Percentiles rank a stretch among this genome's conserved stretches.
Evolutionary conservation across 768 basidiomycete genomes (phyloP).

Genomic region (Tubosaeta sp.): DNA sequence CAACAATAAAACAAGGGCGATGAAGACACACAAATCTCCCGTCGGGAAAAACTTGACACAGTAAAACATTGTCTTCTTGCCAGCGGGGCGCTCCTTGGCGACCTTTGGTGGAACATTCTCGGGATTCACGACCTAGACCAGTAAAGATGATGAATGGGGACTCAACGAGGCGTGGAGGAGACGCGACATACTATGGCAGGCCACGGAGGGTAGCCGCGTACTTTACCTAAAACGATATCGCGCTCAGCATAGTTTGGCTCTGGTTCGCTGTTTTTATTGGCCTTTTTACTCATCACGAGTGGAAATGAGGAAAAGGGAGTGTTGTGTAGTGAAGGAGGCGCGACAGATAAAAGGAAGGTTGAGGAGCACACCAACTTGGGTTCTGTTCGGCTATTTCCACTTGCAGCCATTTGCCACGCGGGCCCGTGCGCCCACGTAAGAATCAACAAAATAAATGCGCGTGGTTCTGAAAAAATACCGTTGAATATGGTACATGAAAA

Average conservation of each 20-base stretch:
- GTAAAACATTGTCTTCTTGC: slow-evolving; percentile 69
- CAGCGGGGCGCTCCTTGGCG: slow-evolving; percentile 61
- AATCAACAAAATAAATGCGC: slow-evolving; percentile 33
- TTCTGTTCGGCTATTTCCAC: slow-evolving; percentile 39
- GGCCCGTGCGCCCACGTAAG: slow-evolving; percentile 38
- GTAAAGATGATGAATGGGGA: slow-evolving; percentile 8
- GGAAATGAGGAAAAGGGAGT: slow-evolving; percentile 11
- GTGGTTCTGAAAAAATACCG: slow-evolving; percentile 30
- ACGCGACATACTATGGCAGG: slow-evolving; percentile 78
- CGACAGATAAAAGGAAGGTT: slow-evolving; percentile 38
- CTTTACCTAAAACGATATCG: slow-evolving; percentile 88
- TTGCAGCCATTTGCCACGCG: slow-evolving; percentile 38
- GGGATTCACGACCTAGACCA: slow-evolving; percentile 72
- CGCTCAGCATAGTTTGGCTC: slow-evolving; percentile 57
- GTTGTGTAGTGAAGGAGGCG: slow-evolving; percentile 25
- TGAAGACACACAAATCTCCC: slow-evolving; percentile 80
- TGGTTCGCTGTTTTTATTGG: slow-evolving; percentile 36
- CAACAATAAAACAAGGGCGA: slow-evolving; percentile 9
- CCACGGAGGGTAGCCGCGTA: slow-evolving; percentile 95
- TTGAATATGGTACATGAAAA: slow-evolving; percentile 28
- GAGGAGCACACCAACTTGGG: slow-evolving; percentile 38
- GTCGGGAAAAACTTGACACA: slow-evolving; percentile 87
- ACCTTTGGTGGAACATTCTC: slow-evolving; percentile 59
- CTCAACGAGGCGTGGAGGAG: slow-evolving; percentile 13
- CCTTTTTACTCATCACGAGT: slow-evolving; percentile 50